Percentiles rank a stretch among this genome's conserved stretches.
These are phyloP conservation scores for Spirogloea muscicola DNA, from an alignment of 139 green algal genomes.

Conservation along the genomic window DNA sequence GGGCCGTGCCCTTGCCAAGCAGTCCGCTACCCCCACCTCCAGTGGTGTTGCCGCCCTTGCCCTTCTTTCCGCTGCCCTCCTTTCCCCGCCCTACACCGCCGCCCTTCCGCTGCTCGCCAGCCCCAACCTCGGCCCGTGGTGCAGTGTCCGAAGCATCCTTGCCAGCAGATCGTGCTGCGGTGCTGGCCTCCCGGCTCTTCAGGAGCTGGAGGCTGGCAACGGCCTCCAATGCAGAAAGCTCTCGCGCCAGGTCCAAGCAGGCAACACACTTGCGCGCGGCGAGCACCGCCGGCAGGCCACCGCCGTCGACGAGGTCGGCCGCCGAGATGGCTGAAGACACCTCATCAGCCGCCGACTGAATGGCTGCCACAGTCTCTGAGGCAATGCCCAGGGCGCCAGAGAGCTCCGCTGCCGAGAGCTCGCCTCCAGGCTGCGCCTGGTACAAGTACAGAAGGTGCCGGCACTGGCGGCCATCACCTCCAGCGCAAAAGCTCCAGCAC, in stretches of 20 bases:
- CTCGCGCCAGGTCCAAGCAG: not conserved
- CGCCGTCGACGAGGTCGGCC: no score
- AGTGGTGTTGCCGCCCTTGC: slow-evolving; percentile 64
- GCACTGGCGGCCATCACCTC: no score
- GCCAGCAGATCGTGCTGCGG: not conserved
- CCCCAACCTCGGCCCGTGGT: slow-evolving; percentile 6
- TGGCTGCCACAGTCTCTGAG: no score
- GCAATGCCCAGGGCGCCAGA: no score
- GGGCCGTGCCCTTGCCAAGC: slow-evolving; percentile 66
- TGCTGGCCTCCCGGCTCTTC: slow-evolving; percentile 7
- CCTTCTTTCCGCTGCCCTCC: no score
- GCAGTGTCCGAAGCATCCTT: not conserved
- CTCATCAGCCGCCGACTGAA: no score
- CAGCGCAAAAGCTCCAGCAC: no score
- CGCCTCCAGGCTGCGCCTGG: no score
- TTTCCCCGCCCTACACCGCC: no score
- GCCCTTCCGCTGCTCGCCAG: slow-evolving; percentile 9
- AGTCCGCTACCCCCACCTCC: slow-evolving; percentile 43
- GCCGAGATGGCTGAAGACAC: no score
- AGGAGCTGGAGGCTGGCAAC: slow-evolving; percentile 11
- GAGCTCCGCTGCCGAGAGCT: no score
- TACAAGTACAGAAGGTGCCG: no score
- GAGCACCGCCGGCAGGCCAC: slow-evolving; percentile 8
- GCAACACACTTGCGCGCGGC: not conserved
- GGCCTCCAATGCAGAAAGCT: slow-evolving; percentile 55